phyloP scores from a whole-genome alignment of 345 rosid genomes.

The Eutrema japonicum region DNA sequence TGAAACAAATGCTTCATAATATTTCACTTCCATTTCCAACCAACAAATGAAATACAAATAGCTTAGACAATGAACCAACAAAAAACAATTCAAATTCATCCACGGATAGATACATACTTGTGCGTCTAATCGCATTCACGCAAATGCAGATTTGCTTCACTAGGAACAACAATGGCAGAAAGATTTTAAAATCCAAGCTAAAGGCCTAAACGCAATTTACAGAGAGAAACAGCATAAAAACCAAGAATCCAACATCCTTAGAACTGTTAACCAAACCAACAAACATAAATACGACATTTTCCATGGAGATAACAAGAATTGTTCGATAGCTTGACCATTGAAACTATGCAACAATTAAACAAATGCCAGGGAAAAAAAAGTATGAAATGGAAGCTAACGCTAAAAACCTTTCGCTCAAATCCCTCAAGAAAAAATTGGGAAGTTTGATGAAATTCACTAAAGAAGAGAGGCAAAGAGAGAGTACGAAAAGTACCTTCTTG shows the following conservation, averaged over 20 bases:
- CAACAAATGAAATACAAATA: background rate
- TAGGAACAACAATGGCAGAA: background rate
- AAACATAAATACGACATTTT: background rate
- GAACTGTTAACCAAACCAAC: background rate
- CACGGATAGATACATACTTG: background rate
- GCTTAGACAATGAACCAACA: background rate
- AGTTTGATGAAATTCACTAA: background rate
- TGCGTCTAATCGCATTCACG: background rate
- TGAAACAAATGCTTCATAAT: constrained; percentile 9
- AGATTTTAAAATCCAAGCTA: background rate
- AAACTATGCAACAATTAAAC: background rate
- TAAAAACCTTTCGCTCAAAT: background rate
- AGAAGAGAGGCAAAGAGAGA: background rate
- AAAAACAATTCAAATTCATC: background rate
- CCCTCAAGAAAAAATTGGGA: background rate
- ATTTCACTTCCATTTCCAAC: background rate
- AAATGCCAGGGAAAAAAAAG: background rate
- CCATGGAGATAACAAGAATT: background rate
- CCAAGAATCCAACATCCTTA: background rate
- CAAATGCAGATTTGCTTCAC: background rate
- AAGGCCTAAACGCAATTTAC: background rate
- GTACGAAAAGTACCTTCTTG: constrained; percentile 49
- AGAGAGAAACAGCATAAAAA: constrained; percentile 12
- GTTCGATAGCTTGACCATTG: background rate
- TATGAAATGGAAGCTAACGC: constrained; percentile 14